Evolutionary conservation across 805 yeast genomes (phyloP).

Genomic region (Brettanomyces bruxellensis): DNA sequence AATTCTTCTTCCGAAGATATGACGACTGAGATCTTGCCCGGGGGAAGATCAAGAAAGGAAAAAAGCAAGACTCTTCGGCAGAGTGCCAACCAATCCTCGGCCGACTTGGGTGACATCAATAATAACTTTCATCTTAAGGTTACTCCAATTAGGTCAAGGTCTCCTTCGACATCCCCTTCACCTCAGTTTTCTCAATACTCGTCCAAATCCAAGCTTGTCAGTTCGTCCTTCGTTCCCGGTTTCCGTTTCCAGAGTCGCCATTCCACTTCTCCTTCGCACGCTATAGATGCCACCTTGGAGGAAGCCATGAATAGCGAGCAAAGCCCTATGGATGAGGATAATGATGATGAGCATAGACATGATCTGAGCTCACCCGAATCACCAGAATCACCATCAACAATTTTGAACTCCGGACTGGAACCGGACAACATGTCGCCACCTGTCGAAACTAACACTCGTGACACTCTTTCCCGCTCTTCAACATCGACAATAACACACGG

Average conservation of each 20-base stretch:
- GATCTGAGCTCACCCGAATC: not conserved
- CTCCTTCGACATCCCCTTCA: slow-evolving; percentile 10
- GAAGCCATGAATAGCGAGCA: slow-evolving; percentile 6
- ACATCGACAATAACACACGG: not conserved
- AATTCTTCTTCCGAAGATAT: not conserved
- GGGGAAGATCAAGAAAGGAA: slow-evolving; percentile 5
- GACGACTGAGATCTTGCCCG: not conserved
- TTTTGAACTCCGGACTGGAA: too few species aligned
- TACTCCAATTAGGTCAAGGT: slow-evolving; percentile 20
- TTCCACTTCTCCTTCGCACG: slow-evolving; percentile 9
- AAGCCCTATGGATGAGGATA: not conserved
- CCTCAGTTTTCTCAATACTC: slow-evolving; percentile 13
- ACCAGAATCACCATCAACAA: not conserved
- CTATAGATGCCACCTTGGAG: slow-evolving; percentile 16
- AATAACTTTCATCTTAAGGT: slow-evolving; percentile 20
- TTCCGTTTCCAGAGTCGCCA: slow-evolving; percentile 4
- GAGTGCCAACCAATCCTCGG: slow-evolving; percentile 4
- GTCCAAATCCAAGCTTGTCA: slow-evolving; percentile 13
- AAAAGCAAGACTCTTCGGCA: not conserved
- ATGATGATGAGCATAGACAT: not conserved
- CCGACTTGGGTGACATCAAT: slow-evolving; percentile 15
- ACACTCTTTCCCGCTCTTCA: not conserved
- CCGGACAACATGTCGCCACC: not conserved
- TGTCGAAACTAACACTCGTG: not conserved
- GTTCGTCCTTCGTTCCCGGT: slow-evolving; percentile 16